Percentiles rank a stretch among this genome's conserved stretches.
Evolutionary conservation across 2,329 filamentous ascomycete genomes (phyloP).

Genomic region (Aquanectria penicillioides): DNA sequence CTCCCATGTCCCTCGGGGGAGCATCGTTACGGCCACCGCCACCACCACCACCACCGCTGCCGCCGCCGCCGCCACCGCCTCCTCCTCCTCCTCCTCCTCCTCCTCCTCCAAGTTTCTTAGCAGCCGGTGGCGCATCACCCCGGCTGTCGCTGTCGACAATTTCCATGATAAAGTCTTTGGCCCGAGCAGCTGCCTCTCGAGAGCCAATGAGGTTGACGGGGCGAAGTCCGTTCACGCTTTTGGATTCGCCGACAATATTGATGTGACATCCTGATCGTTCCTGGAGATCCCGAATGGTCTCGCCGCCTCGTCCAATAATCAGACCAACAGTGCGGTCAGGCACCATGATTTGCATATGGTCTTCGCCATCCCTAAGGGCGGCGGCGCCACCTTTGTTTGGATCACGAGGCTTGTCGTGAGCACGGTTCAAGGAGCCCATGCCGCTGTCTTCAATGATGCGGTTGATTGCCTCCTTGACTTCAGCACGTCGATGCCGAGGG

Average conservation of each 20-base stretch:
- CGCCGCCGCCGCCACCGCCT: too few species aligned
- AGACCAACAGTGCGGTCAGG: constrained; percentile 91
- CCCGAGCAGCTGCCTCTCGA: constrained; percentile 76
- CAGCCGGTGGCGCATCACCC: constrained; percentile 56
- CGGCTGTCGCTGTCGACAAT: constrained; percentile 92
- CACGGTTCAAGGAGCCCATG: constrained; percentile 59
- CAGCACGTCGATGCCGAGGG: constrained; percentile 73
- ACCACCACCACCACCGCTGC: too few species aligned
- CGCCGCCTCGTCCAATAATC: constrained; percentile 92
- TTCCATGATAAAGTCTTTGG: constrained; percentile 90
- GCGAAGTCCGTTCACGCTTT: constrained; percentile 88
- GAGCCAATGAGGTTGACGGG: constrained; percentile 92
- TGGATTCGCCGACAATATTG: constrained; percentile 93
- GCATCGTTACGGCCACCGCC: constrained; percentile 38
- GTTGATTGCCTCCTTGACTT: constrained; percentile 85
- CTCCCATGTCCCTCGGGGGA: constrained; percentile 46
- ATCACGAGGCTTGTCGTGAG: constrained; percentile 54
- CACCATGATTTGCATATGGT: constrained; percentile 92
- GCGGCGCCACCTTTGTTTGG: constrained; percentile 50
- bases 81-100: constrained; percentile 41
- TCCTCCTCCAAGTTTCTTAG: constrained; percentile 38
- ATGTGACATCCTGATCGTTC: constrained; percentile 94
- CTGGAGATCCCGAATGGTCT: constrained; percentile 92
- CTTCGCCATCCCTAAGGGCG: constrained; percentile 79
- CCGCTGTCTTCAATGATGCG: constrained; percentile 84